Percentiles rank a stretch among this genome's conserved stretches.
phyloP scores from a whole-genome alignment of 371 early-diverging fungal genomes.

The Mortierella sp. region DNA sequence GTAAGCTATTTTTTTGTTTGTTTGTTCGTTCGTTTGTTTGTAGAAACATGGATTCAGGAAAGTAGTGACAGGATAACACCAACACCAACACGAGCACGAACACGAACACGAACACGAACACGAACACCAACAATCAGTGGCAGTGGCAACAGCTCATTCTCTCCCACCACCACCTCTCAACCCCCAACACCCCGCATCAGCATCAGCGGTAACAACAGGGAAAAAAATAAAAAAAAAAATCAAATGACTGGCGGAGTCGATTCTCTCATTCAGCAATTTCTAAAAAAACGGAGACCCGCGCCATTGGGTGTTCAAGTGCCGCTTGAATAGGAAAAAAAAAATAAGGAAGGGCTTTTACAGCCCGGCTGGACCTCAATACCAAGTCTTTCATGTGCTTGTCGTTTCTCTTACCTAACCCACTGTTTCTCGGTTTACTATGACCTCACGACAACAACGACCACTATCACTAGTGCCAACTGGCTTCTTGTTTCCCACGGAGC shows the following conservation, averaged over 20 bases:
- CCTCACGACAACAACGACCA: background rate
- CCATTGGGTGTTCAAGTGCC: background rate
- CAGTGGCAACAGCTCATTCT: too few species aligned
- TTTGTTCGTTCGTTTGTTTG: too few species aligned
- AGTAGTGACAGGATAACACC: too few species aligned
- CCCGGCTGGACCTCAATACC: too few species aligned
- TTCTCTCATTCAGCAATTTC: background rate
- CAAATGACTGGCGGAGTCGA: background rate
- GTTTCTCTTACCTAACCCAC: background rate
- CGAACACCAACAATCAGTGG: background rate
- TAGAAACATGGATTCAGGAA: background rate
- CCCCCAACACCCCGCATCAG: too few species aligned
- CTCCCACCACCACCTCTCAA: too few species aligned
- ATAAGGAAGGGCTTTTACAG: too few species aligned
- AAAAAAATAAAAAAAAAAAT: background rate
- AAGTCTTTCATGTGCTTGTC: background rate
- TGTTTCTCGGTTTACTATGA: background rate
- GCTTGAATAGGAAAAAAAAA: too few species aligned
- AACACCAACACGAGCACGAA: too few species aligned
- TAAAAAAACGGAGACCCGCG: background rate
- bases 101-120: too few species aligned
- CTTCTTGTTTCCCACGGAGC: slow-evolving; percentile 71
- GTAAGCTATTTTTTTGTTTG: too few species aligned
- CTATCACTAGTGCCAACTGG: slow-evolving; percentile 71
- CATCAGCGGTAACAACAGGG: background rate